Conservation (phyloP, 1,284 basidiomycete genomes). For the Pascua guehoae region DNA sequence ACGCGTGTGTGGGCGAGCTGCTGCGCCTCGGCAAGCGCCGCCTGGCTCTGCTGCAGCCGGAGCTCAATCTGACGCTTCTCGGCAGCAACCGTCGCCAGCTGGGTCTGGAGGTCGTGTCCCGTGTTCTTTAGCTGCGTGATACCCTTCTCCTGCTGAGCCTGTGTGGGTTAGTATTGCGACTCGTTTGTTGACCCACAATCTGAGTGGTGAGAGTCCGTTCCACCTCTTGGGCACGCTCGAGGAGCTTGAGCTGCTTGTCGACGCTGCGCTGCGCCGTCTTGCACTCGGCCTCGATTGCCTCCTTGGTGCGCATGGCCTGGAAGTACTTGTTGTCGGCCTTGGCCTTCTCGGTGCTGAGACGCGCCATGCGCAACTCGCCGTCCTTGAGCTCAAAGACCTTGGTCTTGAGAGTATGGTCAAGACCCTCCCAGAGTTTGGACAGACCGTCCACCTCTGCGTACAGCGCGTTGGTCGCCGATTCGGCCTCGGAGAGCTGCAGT, state of each 20-base stretch:
- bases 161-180: not conserved
- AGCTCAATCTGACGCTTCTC: conserved; percentile 41
- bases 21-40: conserved; percentile 47
- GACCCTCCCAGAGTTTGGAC: conserved; percentile 79
- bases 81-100: conserved; percentile 49
- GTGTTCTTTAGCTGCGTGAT: conserved; percentile 52
- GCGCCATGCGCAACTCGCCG: conserved; percentile 71
- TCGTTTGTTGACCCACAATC: conserved; percentile 53
- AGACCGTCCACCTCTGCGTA: conserved; percentile 84
- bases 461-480: conserved; percentile 62
- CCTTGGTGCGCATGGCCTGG: conserved; percentile 83
- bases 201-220: conserved; percentile 61
- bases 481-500: conserved; percentile 49
- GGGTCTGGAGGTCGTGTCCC: conserved; percentile 46
- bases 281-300: conserved; percentile 72
- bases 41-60: conserved; percentile 42
- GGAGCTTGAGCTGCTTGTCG: conserved; percentile 73
- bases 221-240: conserved; percentile 66
- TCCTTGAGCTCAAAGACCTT: conserved; percentile 77
- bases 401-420: conserved; percentile 75
- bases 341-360: conserved; percentile 69
- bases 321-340: conserved; percentile 96
- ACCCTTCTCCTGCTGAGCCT: conserved; percentile 57
- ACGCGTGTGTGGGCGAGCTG: conserved; percentile 46
- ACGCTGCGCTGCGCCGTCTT: conserved; percentile 62